Percentiles rank a stretch among this genome's conserved stretches.
phyloP scores from a whole-genome alignment of 176 grass and related monocot genomes.

The Paspalum notatum region DNA sequence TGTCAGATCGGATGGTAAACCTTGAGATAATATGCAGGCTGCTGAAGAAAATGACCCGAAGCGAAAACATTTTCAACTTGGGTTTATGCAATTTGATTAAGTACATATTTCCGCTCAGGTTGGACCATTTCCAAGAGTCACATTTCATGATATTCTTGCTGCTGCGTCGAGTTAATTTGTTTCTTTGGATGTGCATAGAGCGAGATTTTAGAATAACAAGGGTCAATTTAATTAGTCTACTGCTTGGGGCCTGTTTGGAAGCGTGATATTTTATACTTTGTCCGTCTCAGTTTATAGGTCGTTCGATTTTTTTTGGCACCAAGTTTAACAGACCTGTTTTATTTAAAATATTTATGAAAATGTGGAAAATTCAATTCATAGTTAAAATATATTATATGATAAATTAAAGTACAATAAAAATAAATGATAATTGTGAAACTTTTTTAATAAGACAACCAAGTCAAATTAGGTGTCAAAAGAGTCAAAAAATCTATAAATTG shows the following conservation, averaged over 20 bases:
- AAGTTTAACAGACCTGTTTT: too few relatives aligned
- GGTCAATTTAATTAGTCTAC: background rate
- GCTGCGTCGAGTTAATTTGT: background rate
- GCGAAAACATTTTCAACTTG: slow-evolving; percentile 28
- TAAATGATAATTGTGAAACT: too few relatives aligned
- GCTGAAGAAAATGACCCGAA: slow-evolving; percentile 13
- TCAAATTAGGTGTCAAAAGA: too few relatives aligned
- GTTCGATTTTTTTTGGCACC: too few relatives aligned
- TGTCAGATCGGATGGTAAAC: slow-evolving; percentile 8
- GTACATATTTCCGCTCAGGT: slow-evolving; percentile 2
- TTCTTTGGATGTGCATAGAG: background rate
- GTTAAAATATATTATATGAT: too few relatives aligned
- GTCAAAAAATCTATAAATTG: too few relatives aligned
- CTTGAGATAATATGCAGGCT: slow-evolving; percentile 2
- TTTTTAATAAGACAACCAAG: too few relatives aligned
- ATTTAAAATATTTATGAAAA: too few relatives aligned
- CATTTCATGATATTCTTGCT: background rate
- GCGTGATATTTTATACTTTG: too few relatives aligned
- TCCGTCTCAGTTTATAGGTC: too few relatives aligned
- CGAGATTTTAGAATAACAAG: background rate
- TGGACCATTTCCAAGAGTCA: background rate
- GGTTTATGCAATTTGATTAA: slow-evolving; percentile 17
- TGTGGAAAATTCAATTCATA: too few relatives aligned
- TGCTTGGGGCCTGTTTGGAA: background rate
- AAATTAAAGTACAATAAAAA: too few relatives aligned